phyloP scores from a whole-genome alignment of 1,284 basidiomycete species.

The Tylopilus orsonianus region DNA sequence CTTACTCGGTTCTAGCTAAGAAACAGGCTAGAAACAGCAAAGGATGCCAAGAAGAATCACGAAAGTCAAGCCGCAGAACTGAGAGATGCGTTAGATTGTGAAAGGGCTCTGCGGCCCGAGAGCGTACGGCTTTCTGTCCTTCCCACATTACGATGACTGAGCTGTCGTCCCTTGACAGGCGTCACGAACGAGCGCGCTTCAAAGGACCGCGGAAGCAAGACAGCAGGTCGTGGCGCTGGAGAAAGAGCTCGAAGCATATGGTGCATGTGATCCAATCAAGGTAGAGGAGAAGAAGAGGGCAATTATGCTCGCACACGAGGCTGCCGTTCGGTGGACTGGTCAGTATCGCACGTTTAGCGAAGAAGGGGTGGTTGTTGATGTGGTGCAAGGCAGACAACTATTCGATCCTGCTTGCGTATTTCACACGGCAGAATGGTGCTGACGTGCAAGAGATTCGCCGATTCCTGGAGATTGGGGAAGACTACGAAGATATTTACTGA shows the following conservation, averaged over 20 bases:
- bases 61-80: conserved; percentile 51
- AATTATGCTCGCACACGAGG: conserved; percentile 73
- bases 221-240: conserved; percentile 59
- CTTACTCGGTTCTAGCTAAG: conserved; percentile 47
- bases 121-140: conserved; percentile 48
- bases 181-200: conserved; percentile 51
- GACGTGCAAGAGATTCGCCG: conserved; percentile 59
- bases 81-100: conserved; percentile 46
- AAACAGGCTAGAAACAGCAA: conserved; percentile 55
- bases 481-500: conserved; percentile 72
- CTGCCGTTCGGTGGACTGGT: conserved; percentile 86
- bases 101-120: conserved; percentile 59
- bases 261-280: conserved; percentile 79
- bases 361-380: conserved; percentile 7
- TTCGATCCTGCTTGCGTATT: conserved; percentile 58
- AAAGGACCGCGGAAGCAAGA: conserved; percentile 49
- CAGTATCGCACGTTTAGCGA: conserved; percentile 21
- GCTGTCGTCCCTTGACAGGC: conserved; percentile 41
- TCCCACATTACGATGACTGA: not conserved
- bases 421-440: conserved; percentile 59
- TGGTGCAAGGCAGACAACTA: conserved; percentile 55
- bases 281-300: conserved; percentile 75
- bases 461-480: conserved; percentile 65
- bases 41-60: conserved; percentile 47
- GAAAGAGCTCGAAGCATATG: conserved; percentile 70